Evolutionary conservation across 352 stramenopile genomes (phyloP).

Genomic region (Proteromonas lacertae): DNA sequence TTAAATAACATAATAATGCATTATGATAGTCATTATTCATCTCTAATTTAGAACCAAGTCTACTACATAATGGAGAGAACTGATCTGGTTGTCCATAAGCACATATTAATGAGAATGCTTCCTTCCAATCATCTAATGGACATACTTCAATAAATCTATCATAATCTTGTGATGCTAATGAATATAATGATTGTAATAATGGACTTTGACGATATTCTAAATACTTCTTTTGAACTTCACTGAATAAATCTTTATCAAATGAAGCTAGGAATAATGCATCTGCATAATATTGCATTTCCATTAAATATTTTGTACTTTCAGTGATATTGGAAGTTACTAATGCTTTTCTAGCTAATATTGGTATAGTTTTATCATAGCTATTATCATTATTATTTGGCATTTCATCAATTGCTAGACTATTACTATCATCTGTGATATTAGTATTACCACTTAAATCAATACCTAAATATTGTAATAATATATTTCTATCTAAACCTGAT

Average conservation of each 20-base stretch:
- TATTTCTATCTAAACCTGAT: no score
- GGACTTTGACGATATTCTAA: constrained; percentile 64
- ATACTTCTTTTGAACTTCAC: constrained; percentile 31
- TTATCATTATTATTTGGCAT: no score
- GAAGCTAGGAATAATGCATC: constrained; percentile 70
- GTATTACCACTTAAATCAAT: no score
- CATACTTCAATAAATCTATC: constrained; percentile 31
- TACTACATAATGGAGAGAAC: constrained; percentile 69
- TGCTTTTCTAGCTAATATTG: no score
- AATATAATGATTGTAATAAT: constrained; percentile 70
- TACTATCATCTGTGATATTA: no score
- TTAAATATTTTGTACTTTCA: constrained; percentile 68
- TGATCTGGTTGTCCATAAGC: constrained; percentile 86
- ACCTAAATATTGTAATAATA: no score
- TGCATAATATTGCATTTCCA: constrained; percentile 50
- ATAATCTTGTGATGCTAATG: no score
- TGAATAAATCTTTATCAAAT: constrained; percentile 71
- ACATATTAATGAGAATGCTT: constrained; percentile 79
- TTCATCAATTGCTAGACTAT: no score
- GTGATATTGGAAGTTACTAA: constrained; percentile 79
- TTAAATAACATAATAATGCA: constrained; percentile 85
- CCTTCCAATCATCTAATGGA: constrained; percentile 29
- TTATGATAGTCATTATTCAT: constrained; percentile 37
- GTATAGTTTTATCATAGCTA: no score
- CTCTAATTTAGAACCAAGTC: constrained; percentile 56